Evolutionary conservation across 768 basidiomycete species (phyloP).

Genomic region (Podaxis rugospora): DNA sequence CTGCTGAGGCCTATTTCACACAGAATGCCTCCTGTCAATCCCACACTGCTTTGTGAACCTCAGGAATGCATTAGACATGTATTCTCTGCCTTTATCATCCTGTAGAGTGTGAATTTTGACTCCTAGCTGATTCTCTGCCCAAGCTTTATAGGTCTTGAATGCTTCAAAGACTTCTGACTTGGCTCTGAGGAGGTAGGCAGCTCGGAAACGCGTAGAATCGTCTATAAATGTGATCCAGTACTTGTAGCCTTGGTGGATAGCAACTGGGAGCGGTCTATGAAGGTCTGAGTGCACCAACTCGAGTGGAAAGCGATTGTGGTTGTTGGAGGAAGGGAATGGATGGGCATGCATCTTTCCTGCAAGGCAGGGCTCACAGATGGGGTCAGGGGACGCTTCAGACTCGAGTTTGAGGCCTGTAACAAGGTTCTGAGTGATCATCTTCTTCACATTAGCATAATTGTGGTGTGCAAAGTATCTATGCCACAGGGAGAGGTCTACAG

Average conservation of each 20-base stretch:
- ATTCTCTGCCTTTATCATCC: neutral
- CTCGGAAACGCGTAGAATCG: conserved; percentile 1
- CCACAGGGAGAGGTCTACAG: too few species aligned
- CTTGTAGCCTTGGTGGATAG: too few species aligned
- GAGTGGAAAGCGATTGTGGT: neutral
- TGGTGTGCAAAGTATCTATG: too few species aligned
- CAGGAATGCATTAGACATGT: too few species aligned
- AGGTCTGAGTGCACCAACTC: neutral
- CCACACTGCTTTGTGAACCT: too few species aligned
- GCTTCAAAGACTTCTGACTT: conserved; percentile 6
- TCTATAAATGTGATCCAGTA: conserved; percentile 14
- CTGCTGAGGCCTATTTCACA: too few species aligned
- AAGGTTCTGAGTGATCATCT: too few species aligned
- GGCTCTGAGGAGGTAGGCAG: neutral
- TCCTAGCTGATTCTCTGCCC: neutral
- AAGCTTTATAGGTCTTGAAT: conserved; percentile 2
- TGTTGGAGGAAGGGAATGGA: neutral
- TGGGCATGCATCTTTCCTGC: neutral
- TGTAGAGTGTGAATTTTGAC: neutral
- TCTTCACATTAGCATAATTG: too few species aligned
- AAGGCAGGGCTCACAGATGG: neutral
- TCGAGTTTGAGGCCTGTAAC: too few species aligned
- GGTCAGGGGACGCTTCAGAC: neutral
- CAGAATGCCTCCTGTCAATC: too few species aligned
- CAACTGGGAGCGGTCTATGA: neutral